Conservation (phyloP, 1,284 basidiomycete species). For the Puccinia polysora region DNA sequence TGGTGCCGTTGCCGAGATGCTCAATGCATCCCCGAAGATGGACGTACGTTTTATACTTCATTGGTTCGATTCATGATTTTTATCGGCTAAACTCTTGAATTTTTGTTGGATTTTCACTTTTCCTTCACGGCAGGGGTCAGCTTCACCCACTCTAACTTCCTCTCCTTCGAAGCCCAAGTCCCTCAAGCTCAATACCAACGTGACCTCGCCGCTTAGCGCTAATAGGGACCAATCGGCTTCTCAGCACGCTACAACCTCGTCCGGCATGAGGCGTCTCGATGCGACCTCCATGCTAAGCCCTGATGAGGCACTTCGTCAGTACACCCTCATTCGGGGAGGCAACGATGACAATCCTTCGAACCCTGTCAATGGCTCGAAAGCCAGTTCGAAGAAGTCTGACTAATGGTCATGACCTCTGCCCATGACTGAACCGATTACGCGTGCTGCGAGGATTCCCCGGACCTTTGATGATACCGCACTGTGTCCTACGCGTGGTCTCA, state of each 20-base stretch:
- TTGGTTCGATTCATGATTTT: not conserved
- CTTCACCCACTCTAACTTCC: not conserved
- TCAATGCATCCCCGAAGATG: not conserved
- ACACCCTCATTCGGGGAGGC: slow-evolving; percentile 13
- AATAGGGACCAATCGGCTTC: not conserved
- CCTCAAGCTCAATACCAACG: not conserved
- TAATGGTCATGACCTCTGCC: too few species aligned
- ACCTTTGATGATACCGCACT: too few species aligned
- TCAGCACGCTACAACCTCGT: not conserved
- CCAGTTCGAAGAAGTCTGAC: too few species aligned
- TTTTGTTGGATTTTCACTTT: not conserved
- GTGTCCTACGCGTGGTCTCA: too few species aligned
- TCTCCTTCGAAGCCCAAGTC: not conserved
- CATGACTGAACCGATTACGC: too few species aligned
- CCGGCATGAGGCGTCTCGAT: slow-evolving; percentile 26
- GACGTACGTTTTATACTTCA: not conserved
- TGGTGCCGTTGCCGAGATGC: not conserved
- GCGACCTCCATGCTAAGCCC: slow-evolving; percentile 13
- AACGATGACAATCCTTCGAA: too few species aligned
- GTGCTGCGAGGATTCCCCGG: too few species aligned
- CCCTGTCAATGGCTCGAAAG: too few species aligned
- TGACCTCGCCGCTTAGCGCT: not conserved
- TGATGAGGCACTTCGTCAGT: slow-evolving; percentile 37
- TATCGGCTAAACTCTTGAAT: not conserved
- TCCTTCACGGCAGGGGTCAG: not conserved